Conservation (phyloP, 768 basidiomycete species). For the Lactarius evosmus region DNA sequence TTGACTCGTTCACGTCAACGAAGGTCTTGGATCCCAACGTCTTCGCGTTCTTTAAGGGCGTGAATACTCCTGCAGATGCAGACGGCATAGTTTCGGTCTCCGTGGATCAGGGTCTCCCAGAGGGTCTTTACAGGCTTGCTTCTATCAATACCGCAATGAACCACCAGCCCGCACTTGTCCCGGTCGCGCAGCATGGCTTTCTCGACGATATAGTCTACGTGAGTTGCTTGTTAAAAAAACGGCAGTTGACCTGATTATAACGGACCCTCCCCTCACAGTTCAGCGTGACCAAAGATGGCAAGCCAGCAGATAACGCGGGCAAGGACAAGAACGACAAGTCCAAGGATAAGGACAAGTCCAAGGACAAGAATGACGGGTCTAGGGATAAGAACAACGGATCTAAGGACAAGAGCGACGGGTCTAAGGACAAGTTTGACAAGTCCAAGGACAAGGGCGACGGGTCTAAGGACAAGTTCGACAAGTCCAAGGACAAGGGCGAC, state of each 20-base stretch:
- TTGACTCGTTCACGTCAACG: slow-evolving; percentile 44
- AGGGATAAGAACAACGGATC: too few species aligned
- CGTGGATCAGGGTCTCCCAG: slow-evolving; percentile 54
- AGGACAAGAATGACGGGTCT: too few species aligned
- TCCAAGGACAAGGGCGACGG: too few species aligned
- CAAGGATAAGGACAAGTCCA: not conserved
- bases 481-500: not conserved
- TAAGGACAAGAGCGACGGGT: too few species aligned
- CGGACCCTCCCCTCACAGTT: slow-evolving; percentile 7
- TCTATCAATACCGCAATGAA: slow-evolving; percentile 57
- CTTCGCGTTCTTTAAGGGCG: slow-evolving; percentile 67
- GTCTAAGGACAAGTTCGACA: too few species aligned
- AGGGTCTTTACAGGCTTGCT: slow-evolving; percentile 56
- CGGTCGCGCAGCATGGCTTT: slow-evolving; percentile 58
- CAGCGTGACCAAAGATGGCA: not conserved
- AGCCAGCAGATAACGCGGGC: not conserved
- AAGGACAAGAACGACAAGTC: too few species aligned
- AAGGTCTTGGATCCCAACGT: slow-evolving; percentile 45
- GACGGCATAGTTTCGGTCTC: slow-evolving; percentile 49
- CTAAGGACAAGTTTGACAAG: not conserved
- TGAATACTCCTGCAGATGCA: slow-evolving; percentile 34
- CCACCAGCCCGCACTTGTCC: slow-evolving; percentile 55
- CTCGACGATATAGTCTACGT: slow-evolving; percentile 62
- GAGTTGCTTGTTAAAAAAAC: slow-evolving; percentile 29
- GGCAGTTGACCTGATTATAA: not conserved